Base-by-base conservation (phyloP, 202 grass and related monocot species). In the Schoenoplectus tabernaemontani region DNA sequence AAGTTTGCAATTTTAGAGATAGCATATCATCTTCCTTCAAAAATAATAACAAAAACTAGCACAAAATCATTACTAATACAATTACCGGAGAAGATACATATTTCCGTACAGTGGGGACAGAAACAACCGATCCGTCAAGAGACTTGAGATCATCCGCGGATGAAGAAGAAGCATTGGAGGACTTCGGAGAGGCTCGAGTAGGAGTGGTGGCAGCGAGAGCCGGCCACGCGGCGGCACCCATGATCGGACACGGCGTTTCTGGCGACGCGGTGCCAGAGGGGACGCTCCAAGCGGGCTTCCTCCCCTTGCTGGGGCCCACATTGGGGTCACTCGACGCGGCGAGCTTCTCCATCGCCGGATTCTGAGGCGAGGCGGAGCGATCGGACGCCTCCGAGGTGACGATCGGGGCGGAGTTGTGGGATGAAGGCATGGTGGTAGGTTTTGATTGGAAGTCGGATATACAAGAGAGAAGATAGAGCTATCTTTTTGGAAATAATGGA, bases 161-260 rank as follows among this genome's bases (percentile, higher is more conserved):
- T 3, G 87, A 64, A 36, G 48, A 69, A 56, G 22, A 57, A 54
- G 42, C 15, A 4, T 46, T 53, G 30, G 64, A 79, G 19, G 85
- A 84, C 77, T 82, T 92, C 34, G 86, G 68, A 73, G 76, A 78
- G 17, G 87, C 71, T 50, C 59, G 5, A 41, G 57, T 41, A 42
- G 76, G 39, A 16, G 78, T 42, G 41, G 36, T n/a, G 1, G 78
- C 87, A 3, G 50, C 47, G 10, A 93, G 93, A 60, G 91, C 71
- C 1, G 91, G 89, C 91, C 93, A 93, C 3, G 87, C 84, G 15
- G 64, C 87, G 0, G 85, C 85, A 6, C 87, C 84, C n/a, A 96
- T 90, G 83, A 97, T 82, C 1, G 78, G 47, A 22, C 81, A 82
- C 2, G 9, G 77, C 1, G 81, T 54, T 65, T 3, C 39, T 16